Percentiles rank a stretch among this genome's conserved stretches.
Conservation (phyloP, 495 filamentous ascomycete genomes). For the Parmelia sp. region DNA sequence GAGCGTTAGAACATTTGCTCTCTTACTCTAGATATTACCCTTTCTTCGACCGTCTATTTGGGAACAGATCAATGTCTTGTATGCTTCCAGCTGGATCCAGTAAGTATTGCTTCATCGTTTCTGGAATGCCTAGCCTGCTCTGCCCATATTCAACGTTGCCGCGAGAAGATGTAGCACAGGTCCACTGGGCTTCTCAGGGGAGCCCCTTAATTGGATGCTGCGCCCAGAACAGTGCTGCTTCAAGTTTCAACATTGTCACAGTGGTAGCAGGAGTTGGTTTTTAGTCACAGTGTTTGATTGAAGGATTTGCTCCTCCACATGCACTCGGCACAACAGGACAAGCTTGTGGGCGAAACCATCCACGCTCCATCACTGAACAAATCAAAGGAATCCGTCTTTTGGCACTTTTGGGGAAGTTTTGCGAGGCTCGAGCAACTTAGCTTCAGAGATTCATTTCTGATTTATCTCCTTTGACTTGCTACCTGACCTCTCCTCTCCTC, state of each 20-base stretch:
- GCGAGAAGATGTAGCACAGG: too few species aligned
- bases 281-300: not conserved
- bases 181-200: not conserved
- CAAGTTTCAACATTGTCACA: not conserved
- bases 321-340: not conserved
- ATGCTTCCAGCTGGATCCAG: not conserved
- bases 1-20: too few species aligned
- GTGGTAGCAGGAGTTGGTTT: not conserved
- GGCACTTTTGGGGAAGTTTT: not conserved
- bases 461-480: not conserved
- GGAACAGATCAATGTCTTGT: not conserved
- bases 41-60: not conserved
- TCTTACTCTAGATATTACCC: too few species aligned
- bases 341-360: not conserved
- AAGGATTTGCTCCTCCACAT: not conserved
- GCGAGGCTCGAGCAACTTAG: not conserved
- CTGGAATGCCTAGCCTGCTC: not conserved
- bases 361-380: not conserved
- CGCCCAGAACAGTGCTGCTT: not conserved
- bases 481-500: constrained; percentile 39
- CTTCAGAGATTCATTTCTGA: not conserved
- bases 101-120: too few species aligned
- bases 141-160: not conserved
- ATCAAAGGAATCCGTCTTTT: not conserved
- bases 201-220: not conserved